Percentiles rank a stretch among this genome's conserved stretches.
phyloP scores from a whole-genome alignment of 768 basidiomycete species.

The button mushroom (Agaricus bisporus) region DNA sequence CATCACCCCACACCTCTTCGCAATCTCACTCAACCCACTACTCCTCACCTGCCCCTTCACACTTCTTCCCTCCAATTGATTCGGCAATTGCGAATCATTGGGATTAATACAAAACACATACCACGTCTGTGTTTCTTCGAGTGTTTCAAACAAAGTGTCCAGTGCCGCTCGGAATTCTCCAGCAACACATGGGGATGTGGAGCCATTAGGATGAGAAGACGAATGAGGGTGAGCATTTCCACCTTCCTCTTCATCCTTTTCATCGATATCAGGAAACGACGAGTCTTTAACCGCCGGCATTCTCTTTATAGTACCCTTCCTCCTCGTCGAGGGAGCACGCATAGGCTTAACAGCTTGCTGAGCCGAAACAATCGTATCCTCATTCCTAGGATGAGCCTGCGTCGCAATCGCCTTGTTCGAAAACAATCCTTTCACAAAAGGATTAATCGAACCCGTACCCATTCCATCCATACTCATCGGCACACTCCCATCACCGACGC shows the following conservation, averaged over 20 bases:
- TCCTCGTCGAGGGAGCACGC: conserved; percentile 84
- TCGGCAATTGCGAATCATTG: conserved; percentile 92
- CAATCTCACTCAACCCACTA: conserved; percentile 72
- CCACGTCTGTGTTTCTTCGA: conserved; percentile 89
- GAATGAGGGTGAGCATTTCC: not conserved
- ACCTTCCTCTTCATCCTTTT: conserved; percentile 48
- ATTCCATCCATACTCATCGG: conserved; percentile 6
- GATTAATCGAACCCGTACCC: conserved; percentile 81
- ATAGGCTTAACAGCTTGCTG: conserved; percentile 93
- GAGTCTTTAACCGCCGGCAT: conserved; percentile 47
- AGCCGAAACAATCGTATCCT: conserved; percentile 93
- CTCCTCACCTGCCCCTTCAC: conserved; percentile 91
- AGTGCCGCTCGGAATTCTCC: conserved; percentile 85
- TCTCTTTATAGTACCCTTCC: conserved; percentile 69
- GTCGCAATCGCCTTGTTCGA: conserved; percentile 86
- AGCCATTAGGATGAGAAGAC: not conserved
- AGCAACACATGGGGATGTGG: conserved; percentile 59
- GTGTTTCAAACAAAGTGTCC: conserved; percentile 79
- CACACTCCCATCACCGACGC: conserved; percentile 28
- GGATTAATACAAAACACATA: conserved; percentile 90
- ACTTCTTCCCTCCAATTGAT: conserved; percentile 87
- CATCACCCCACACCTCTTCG: conserved; percentile 54
- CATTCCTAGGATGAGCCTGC: conserved; percentile 85
- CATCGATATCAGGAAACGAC: conserved; percentile 31
- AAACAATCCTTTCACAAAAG: conserved; percentile 89